Conservation (phyloP, 805 yeast species). For the Pichia nakasei region DNA sequence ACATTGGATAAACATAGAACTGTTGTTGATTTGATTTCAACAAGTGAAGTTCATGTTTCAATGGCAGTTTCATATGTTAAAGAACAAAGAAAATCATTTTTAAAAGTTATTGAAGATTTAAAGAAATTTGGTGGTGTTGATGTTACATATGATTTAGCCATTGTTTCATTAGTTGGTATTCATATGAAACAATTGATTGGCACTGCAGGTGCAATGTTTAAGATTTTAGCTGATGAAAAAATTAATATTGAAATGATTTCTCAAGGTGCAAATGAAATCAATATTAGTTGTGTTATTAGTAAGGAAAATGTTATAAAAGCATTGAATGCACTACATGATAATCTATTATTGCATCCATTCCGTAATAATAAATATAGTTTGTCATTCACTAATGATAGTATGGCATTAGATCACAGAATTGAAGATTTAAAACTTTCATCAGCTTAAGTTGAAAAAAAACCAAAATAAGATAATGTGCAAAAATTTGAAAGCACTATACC, state of each 20-base stretch:
- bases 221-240: slow-evolving; percentile 82
- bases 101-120: slow-evolving; percentile 70
- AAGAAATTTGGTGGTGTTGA: slow-evolving; percentile 82
- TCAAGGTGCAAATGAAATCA: slow-evolving; percentile 97
- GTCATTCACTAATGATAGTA: slow-evolving; percentile 16
- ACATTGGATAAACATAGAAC: slow-evolving; percentile 74
- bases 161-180: slow-evolving; percentile 90
- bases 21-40: slow-evolving; percentile 92
- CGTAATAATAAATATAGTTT: slow-evolving; percentile 13
- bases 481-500: neutral
- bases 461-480: too few species aligned
- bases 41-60: slow-evolving; percentile 96
- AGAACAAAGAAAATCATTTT: slow-evolving; percentile 43
- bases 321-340: slow-evolving; percentile 73
- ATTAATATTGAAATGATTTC: slow-evolving; percentile 96
- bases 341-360: slow-evolving; percentile 45
- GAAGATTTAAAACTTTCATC: slow-evolving; percentile 32
- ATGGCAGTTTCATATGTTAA: slow-evolving; percentile 90
- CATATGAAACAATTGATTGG: slow-evolving; percentile 97
- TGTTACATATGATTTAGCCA: slow-evolving; percentile 78
- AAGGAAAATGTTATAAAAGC: slow-evolving; percentile 80
- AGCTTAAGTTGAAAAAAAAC: too few species aligned
- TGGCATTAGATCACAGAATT: slow-evolving; percentile 35
- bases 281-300: slow-evolving; percentile 84
- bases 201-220: slow-evolving; percentile 95